Percentiles rank a stretch among this genome's conserved stretches.
Conservation (phyloP, 805 yeast genomes). For the Starmerella cellae region DNA sequence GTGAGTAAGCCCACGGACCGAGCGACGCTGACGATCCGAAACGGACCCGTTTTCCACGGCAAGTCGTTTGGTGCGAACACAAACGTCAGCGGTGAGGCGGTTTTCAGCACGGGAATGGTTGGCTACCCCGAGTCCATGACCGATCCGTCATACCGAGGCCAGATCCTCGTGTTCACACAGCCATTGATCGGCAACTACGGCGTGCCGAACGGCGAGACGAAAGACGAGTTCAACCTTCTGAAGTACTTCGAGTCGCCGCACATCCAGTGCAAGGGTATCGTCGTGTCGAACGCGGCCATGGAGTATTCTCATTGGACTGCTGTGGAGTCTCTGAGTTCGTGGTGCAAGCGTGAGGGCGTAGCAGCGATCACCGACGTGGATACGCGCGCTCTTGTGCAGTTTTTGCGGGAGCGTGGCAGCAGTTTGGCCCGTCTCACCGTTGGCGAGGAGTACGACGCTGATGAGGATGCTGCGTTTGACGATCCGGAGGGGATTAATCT, state of each 20-base stretch:
- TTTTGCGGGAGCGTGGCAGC: constrained; percentile 91
- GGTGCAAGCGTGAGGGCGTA: constrained; percentile 95
- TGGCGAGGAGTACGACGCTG: constrained; percentile 85
- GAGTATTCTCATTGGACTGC: constrained; percentile 99
- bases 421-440: constrained; percentile 80
- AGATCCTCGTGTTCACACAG: constrained; percentile 90
- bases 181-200: constrained; percentile 98
- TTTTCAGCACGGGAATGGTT: constrained; percentile 91
- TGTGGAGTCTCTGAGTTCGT: constrained; percentile 81
- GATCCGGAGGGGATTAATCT: constrained; percentile 85
- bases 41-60: constrained; percentile 89
- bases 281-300: constrained; percentile 90
- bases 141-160: constrained; percentile 96
- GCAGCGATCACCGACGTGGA: constrained; percentile 96
- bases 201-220: constrained; percentile 72
- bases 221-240: constrained; percentile 73
- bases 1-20: constrained; percentile 34
- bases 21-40: constrained; percentile 80
- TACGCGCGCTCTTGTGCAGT: constrained; percentile 86
- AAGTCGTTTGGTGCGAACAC: constrained; percentile 91
- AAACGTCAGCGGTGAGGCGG: constrained; percentile 92
- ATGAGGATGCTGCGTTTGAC: constrained; percentile 75
- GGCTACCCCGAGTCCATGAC: constrained; percentile 99
- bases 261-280: constrained; percentile 89
- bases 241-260: constrained; percentile 85